Base-by-base conservation (phyloP, 345 rosid species). In the Excoecaria agallocha region DNA sequence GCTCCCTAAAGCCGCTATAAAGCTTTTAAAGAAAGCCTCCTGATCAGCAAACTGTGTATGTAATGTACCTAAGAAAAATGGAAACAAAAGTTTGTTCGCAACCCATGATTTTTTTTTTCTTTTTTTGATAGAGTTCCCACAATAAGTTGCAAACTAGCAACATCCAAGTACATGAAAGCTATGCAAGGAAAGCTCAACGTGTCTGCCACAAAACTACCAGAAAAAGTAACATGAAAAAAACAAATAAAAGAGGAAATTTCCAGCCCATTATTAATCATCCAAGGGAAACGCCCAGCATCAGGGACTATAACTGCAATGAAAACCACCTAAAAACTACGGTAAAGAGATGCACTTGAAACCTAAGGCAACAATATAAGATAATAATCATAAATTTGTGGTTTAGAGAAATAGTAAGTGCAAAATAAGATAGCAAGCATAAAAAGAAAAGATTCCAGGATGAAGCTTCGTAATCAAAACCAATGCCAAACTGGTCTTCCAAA, bases 301-400 rank as follows among this genome's bases (percentile, higher is more conserved):
- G 30, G 11, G 45, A 61, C 30, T 30, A 57, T 24, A 48, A 79
- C 68, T 25, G 50, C 54, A 24, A 72, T 63, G 67, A 45, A 20
- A 68, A 43, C 61, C 60, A 39, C 35, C 63, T 41, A 62, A 49
- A 55, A 45, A 68, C 39, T 48, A 55, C 51, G 48, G 66, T 59
- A 60, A 74, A 63, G 20, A 73, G 62, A 24, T 43, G 12, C 5
- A 66, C 70, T 67, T 30, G 71, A 66, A 74, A 66, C 73, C 74
- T 70, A 61, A 52, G 48, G 30, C 30, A 30, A 30, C 30, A 30
- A 30, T 0, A 30, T 30, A 30, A 0, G 30, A 30, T 30, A 30
- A 2, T 30, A 30, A 30, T 30, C 30, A 30, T 22, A 46, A 35
- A 19, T 37, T 60, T 17, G 16, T 3, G 58, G 30, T 12, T 61